A percentile compares a stretch with the other conserved stretches of the same genome.
phyloP scores from a whole-genome alignment of 495 filamentous ascomycete species.

The Penicillium egyptiacum region DNA sequence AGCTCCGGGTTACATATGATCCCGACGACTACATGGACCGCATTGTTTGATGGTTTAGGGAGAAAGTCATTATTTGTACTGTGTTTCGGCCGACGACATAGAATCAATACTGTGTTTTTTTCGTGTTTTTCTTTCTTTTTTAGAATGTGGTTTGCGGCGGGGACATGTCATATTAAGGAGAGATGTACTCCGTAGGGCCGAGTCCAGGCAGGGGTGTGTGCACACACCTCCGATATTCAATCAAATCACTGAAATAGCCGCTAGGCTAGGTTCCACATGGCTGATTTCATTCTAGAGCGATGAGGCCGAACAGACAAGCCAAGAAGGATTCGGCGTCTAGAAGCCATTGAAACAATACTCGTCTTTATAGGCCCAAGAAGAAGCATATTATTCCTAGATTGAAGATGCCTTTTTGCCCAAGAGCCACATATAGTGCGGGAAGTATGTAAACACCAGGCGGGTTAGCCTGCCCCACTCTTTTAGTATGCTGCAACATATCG shows the following conservation, averaged over 20 bases:
- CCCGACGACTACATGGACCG: no score
- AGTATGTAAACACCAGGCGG: neutral
- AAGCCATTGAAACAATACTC: neutral
- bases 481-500: slow-evolving; percentile 5
- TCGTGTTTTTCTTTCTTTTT: no score
- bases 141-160: no score
- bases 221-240: neutral
- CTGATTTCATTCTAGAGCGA: neutral
- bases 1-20: no score
- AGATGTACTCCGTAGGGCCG: neutral
- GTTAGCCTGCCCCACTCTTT: slow-evolving; percentile 1
- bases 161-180: no score
- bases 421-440: neutral
- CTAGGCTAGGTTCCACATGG: neutral
- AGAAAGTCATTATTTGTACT: no score
- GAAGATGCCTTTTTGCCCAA: neutral
- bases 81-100: no score
- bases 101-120: no score
- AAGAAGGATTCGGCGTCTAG: neutral
- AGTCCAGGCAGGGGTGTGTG: neutral
- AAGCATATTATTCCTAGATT: no score
- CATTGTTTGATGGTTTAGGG: no score
- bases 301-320: neutral
- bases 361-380: no score
- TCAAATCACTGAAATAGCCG: neutral